These are phyloP conservation scores for Hypoxylon sp. DNA, from an alignment of 2,329 filamentous ascomycete genomes.

Conservation along the genomic window DNA sequence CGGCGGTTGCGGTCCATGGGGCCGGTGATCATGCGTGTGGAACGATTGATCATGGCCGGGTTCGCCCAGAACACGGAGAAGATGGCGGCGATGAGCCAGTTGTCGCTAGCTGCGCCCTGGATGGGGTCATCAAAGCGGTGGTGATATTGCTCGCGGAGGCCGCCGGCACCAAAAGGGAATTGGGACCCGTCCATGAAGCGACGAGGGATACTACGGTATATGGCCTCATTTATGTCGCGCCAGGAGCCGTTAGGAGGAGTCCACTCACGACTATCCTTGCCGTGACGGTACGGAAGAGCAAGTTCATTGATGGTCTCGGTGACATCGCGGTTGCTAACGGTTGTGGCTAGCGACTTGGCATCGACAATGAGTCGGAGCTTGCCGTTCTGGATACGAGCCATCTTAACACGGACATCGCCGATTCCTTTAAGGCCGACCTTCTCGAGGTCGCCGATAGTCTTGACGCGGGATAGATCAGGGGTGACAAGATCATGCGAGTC, in stretches of 20 bases:
- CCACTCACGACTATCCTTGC: conserved; percentile 54
- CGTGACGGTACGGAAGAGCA: conserved; percentile 56
- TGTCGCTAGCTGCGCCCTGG: conserved; percentile 60
- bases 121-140: conserved; percentile 60
- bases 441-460: conserved; percentile 58
- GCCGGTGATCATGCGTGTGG: conserved; percentile 45
- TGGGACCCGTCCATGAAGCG: conserved; percentile 54
- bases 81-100: conserved; percentile 61
- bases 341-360: conserved; percentile 55
- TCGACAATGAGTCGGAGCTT: conserved; percentile 61
- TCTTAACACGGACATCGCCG: conserved; percentile 56
- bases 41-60: conserved; percentile 59
- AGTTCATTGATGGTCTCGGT: conserved; percentile 61
- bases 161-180: conserved; percentile 49
- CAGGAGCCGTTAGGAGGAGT: conserved; percentile 59
- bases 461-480: conserved; percentile 60
- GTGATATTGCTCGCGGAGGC: conserved; percentile 41
- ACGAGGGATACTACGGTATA: conserved; percentile 55
- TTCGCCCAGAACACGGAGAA: conserved; percentile 63
- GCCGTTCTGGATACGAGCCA: conserved; percentile 61
- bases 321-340: conserved; percentile 58
- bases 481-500: conserved; percentile 60
- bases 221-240: conserved; percentile 58
- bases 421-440: conserved; percentile 59
- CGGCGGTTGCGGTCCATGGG: conserved; percentile 42